A percentile compares a stretch with the other conserved stretches of the same genome.
Evolutionary conservation across 2,329 filamentous ascomycete species (phyloP).

Genomic region (Trichoderma sp.): DNA sequence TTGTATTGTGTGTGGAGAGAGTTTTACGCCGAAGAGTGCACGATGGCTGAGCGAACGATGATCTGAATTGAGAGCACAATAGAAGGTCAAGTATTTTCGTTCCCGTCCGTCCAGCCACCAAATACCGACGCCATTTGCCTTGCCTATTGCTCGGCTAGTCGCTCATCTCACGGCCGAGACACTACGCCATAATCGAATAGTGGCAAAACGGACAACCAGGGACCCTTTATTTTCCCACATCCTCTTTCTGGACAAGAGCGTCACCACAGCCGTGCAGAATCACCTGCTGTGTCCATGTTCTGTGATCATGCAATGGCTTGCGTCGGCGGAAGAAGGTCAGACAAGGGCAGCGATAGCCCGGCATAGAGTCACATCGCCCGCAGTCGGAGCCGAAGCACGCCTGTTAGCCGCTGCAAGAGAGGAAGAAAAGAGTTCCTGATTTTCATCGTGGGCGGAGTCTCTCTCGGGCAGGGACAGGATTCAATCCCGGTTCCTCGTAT

Average conservation of each 20-base stretch:
- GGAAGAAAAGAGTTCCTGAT: background rate
- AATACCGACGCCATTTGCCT: no score
- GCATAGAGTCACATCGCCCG: conserved; percentile 22
- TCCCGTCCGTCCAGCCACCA: background rate
- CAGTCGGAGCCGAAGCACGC: background rate
- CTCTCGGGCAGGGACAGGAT: background rate
- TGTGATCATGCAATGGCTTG: background rate
- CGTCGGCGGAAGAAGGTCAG: conserved; percentile 18
- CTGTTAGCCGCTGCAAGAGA: conserved; percentile 1
- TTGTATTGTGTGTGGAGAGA: background rate
- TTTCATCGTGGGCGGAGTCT: background rate
- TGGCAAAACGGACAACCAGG: background rate
- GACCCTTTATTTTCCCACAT: background rate
- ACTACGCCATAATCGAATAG: background rate
- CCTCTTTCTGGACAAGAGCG: background rate
- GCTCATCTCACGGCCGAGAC: background rate
- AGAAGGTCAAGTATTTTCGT: background rate
- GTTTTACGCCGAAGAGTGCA: background rate
- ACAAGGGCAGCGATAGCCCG: conserved; percentile 13
- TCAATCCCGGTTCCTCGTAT: background rate
- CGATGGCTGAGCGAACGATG: background rate
- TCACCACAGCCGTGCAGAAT: conserved; percentile 5
- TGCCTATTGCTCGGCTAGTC: background rate
- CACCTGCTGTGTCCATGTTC: conserved; percentile 1
- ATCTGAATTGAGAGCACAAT: background rate